These are phyloP conservation scores for Tolypocladium guangdongense DNA, from an alignment of 2,329 filamentous ascomycete species.

Conservation along the genomic window DNA sequence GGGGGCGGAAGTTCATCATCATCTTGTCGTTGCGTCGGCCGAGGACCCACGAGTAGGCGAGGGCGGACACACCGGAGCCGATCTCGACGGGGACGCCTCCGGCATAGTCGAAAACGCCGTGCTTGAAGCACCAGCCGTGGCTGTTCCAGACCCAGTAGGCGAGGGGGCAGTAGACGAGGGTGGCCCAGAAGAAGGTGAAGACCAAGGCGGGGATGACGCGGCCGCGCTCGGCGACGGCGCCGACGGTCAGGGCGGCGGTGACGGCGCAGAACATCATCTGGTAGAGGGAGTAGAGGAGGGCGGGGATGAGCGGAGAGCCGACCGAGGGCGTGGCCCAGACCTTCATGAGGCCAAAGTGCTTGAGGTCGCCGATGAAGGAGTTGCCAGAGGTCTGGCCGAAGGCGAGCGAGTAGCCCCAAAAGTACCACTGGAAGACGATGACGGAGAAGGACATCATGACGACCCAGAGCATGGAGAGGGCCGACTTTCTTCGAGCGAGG, in stretches of 20 bases:
- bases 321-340: constrained; percentile 76
- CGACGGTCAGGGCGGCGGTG: constrained; percentile 83
- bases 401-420: constrained; percentile 95
- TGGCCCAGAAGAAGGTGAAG: constrained; percentile 94
- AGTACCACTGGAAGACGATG: constrained; percentile 97
- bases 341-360: constrained; percentile 80
- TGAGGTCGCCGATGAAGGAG: constrained; percentile 83
- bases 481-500: constrained; percentile 93
- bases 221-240: constrained; percentile 87
- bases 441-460: constrained; percentile 90
- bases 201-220: constrained; percentile 89
- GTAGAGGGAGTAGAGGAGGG: constrained; percentile 89
- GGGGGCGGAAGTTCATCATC: constrained; percentile 99
- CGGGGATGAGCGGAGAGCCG: constrained; percentile 78
- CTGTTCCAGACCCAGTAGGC: constrained; percentile 95
- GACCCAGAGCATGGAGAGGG: constrained; percentile 93
- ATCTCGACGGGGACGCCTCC: constrained; percentile 97
- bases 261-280: constrained; percentile 98
- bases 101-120: constrained; percentile 91
- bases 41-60: constrained; percentile 93
- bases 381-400: constrained; percentile 75
- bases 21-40: constrained; percentile 96
- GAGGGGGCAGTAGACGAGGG: constrained; percentile 91
- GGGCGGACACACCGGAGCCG: constrained; percentile 79
- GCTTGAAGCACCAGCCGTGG: constrained; percentile 86